Evolutionary conservation across 306 rosid species (phyloP).

Genomic region (Prunus dulcis): DNA sequence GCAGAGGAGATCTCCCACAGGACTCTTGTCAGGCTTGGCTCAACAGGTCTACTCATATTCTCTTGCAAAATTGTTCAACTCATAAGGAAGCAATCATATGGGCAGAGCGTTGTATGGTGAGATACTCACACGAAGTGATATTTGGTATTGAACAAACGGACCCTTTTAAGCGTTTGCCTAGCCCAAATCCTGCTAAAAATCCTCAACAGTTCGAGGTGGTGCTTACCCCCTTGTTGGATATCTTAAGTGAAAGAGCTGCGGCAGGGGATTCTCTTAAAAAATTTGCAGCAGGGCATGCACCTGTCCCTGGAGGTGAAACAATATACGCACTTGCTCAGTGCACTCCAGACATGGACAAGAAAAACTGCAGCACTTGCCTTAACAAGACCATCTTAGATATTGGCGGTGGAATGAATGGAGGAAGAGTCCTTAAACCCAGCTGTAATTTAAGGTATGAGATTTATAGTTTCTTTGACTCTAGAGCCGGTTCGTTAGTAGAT

Average conservation of each 20-base stretch:
- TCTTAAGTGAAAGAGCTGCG: too few relatives aligned
- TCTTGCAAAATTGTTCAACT: too few relatives aligned
- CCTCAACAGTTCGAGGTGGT: too few relatives aligned
- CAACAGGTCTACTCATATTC: background rate
- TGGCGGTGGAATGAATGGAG: conserved; percentile 17
- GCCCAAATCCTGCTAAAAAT: too few relatives aligned
- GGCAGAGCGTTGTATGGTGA: too few relatives aligned
- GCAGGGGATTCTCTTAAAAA: too few relatives aligned
- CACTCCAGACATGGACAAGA: conserved; percentile 41
- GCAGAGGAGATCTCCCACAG: conserved; percentile 15
- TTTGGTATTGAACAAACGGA: too few relatives aligned
- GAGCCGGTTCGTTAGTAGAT: background rate
- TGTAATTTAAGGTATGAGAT: conserved; percentile 34
- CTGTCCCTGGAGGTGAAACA: conserved; percentile 10
- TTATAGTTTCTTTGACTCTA: conserved; percentile 16
- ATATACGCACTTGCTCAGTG: conserved; percentile 44
- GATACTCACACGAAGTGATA: too few relatives aligned
- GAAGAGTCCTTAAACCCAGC: conserved; percentile 32
- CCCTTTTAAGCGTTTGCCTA: too few relatives aligned
- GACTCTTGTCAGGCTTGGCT: background rate
- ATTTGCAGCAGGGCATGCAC: conserved; percentile 23
- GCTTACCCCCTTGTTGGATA: too few relatives aligned
- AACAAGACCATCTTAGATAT: too few relatives aligned
- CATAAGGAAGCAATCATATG: too few relatives aligned
- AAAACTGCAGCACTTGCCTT: conserved; percentile 31